phyloP scores from a whole-genome alignment of 2,329 filamentous ascomycete genomes.

The Aaosphaeria arxii region DNA sequence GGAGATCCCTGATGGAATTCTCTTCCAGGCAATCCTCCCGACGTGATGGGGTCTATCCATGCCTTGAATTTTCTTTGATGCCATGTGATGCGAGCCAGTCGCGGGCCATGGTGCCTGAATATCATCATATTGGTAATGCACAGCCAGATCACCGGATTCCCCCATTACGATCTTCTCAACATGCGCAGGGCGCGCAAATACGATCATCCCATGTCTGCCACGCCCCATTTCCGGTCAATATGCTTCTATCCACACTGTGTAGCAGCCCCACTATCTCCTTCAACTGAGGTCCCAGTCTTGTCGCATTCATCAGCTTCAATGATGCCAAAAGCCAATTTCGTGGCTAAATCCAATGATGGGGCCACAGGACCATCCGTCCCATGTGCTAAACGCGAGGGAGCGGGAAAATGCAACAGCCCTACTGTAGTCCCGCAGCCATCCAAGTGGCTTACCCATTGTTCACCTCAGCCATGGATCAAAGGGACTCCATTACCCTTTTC shows the following conservation, averaged over 20 bases:
- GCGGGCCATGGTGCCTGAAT: neutral
- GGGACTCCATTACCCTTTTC: neutral
- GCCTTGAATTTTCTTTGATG: neutral
- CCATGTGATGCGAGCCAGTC: neutral
- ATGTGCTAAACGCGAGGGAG: neutral
- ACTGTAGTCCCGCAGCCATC: neutral
- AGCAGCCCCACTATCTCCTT: too few relatives aligned
- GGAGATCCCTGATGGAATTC: neutral
- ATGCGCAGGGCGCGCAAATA: neutral
- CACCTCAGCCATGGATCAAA: neutral
- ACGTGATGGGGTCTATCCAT: neutral
- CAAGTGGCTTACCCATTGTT: neutral
- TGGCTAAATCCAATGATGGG: neutral
- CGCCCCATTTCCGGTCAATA: too few relatives aligned
- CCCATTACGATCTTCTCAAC: neutral
- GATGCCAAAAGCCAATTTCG: too few relatives aligned
- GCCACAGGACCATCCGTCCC: neutral
- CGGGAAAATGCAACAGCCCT: neutral
- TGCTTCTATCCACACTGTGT: too few relatives aligned
- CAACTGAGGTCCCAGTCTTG: too few relatives aligned
- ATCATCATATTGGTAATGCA: neutral
- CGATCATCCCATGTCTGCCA: neutral
- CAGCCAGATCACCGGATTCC: too few relatives aligned
- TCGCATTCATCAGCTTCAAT: too few relatives aligned
- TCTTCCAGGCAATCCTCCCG: slow-evolving; percentile 1